Base-by-base conservation (phyloP, 2,329 filamentous ascomycete genomes). In the Pyricularia sp. region DNA sequence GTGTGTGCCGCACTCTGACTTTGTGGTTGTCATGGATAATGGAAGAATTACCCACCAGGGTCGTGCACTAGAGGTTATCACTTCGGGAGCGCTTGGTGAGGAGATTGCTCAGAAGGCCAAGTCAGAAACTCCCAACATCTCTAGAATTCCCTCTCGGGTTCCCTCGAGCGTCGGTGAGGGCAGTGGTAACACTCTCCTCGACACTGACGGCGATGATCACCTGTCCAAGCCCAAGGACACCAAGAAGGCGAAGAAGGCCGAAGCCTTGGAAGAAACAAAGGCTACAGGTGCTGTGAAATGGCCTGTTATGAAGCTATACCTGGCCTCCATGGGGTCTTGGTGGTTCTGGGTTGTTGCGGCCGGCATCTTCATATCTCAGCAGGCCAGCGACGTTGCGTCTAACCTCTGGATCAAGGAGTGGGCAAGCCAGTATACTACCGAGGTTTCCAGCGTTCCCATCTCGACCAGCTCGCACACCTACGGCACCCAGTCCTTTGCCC, bases 381-480 rank as follows among this genome's bases (percentile, higher is more conserved):
- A 99, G 77, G 78, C 97, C 42, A 91, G 91, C 4, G 91, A 91
- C 28, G 90, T 98, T 2, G 92, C 91, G 0, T 96, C 93, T 50
- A 97, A 95, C 74, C 80, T 97, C 67, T 99, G 95, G 95, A 97
- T 99, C 74, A 88, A 92, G 73, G 84, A 94, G 77, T 99, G 95
- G 95, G 91, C 94, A 20, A 97, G 97, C 77, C 90, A 95, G 70
- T 98, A 98, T 76, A 67, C 55, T 17, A 28, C 28, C 66, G 78
- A 78, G 69, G 73, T 76, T 14, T 76, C 77, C n/a, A 72, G 68
- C 10, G 73, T 77, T 42, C 73, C 75, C 36, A 77, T 81, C 72
- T 78, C 74, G 69, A 72, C 76, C 26, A 75, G 76, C 65, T 79
- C 80, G 5, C 77, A 78, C 28, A 78, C 72, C 69, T 78, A 80